Conservation (phyloP, 495 filamentous ascomycete species). For the Collariella sp. region DNA sequence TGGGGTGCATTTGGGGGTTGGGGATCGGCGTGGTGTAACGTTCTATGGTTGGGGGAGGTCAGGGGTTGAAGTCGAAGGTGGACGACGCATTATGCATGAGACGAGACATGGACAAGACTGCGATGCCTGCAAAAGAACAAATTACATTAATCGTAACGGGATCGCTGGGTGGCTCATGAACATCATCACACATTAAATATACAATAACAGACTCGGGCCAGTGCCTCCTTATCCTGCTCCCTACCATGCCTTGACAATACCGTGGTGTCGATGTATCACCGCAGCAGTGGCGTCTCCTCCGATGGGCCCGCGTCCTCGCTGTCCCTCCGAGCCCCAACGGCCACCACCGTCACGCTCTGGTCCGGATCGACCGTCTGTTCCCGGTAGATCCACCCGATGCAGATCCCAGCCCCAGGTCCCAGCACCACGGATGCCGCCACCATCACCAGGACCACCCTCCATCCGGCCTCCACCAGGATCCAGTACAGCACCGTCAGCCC, state of each 20-base stretch:
- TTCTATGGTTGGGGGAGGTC: not conserved
- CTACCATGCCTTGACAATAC: not conserved
- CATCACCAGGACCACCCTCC: slow-evolving; percentile 24
- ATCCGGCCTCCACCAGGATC: slow-evolving; percentile 33
- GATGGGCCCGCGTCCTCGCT: slow-evolving; percentile 5
- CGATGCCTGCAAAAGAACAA: not conserved
- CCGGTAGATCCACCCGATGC: slow-evolving; percentile 30
- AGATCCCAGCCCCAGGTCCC: slow-evolving; percentile 34
- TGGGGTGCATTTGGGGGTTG: slow-evolving; percentile 5
- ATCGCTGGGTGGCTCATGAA: not conserved
- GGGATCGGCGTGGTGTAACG: not conserved
- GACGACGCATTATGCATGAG: not conserved
- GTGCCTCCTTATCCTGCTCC: not conserved
- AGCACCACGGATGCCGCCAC: slow-evolving; percentile 21
- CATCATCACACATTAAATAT: slow-evolving; percentile 9
- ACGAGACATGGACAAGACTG: not conserved
- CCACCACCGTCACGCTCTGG: slow-evolving; percentile 26
- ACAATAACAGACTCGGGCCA: not conserved
- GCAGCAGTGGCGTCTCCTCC: slow-evolving; percentile 28
- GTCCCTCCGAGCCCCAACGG: slow-evolving; percentile 16
- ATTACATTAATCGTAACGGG: slow-evolving; percentile 1
- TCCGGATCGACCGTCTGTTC: slow-evolving; percentile 27
- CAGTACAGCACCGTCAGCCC: slow-evolving; percentile 34
- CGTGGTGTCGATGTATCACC: slow-evolving; percentile 3
- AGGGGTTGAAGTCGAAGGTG: not conserved